Base-by-base conservation (phyloP, 441 rosid genomes). In the Breynia disticha region DNA sequence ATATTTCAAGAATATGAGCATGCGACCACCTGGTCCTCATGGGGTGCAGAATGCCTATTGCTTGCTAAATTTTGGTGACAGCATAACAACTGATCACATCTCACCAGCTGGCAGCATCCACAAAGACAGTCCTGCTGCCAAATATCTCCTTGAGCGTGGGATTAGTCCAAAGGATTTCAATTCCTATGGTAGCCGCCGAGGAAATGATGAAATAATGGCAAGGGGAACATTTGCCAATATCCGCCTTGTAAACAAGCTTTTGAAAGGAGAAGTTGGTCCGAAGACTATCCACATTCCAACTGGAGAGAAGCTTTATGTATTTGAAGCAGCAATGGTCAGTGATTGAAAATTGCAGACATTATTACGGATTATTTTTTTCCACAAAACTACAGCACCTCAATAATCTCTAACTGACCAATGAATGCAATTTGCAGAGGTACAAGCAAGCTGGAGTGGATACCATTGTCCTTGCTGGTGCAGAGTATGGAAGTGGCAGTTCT, bases 401-500 rank as follows among this genome's bases (percentile, higher is more conserved):
- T 16, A 19, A 16, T 17, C 51, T 48, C 14, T n/a, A 2, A 39
- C 17, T 54, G 12, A 55, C 10, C 14, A 43, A 14, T 7, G 46
- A 13, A 15, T 16, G 5, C 43, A 18, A 42, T 20, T 57, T 70
- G 49, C 86, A 90, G 96, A 85, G 66, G 61, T 87, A 90, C 87
- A 83, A 81, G 68, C 56, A 46, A 19, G 79, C 84, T 32, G 95
- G 95, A 20, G 77, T 65, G n/a, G 86, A 78, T 69, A 87, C 96
- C 55, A 78, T 91, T 61, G 68, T 87, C 51, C 56, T 91, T 20
- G 98, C 96, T 56, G 98, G 98, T 59, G 88, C 95, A 0, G 95
- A 87, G 75, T 91, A 85, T 38, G 98, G 95, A 67, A 91, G 96
- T 69, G 96, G 98, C 67, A 87, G 95, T 76, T 91, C 96, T 8